Percentiles rank a stretch among this genome's conserved stretches.
Conservation (phyloP, 2,329 filamentous ascomycete species). For the Aspergillus hortae region DNA sequence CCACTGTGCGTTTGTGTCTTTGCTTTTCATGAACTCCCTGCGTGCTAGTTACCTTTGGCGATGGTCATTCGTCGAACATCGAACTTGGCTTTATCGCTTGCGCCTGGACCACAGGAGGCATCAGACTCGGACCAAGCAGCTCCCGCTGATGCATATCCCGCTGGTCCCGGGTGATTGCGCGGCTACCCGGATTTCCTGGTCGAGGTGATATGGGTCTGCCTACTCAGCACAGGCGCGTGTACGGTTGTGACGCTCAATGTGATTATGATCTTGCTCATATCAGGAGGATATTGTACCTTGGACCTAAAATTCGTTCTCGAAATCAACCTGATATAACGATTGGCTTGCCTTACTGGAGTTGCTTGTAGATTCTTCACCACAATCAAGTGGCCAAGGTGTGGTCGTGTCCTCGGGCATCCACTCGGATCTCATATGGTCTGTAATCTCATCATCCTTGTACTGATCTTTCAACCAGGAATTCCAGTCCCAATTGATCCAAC, state of each 20-base stretch:
- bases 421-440: background rate
- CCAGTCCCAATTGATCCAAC: background rate
- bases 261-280: background rate
- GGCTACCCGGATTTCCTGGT: background rate
- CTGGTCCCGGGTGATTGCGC: background rate
- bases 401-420: too few relatives aligned
- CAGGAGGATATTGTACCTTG: background rate
- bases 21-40: conserved; percentile 6
- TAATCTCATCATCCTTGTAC: background rate
- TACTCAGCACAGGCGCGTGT: background rate
- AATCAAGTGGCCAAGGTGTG: too few relatives aligned
- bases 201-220: background rate
- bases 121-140: background rate
- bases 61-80: background rate
- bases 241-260: background rate
- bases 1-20: conserved; percentile 14
- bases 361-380: too few relatives aligned
- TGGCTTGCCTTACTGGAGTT: too few relatives aligned
- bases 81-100: background rate
- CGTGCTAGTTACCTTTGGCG: background rate
- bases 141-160: background rate
- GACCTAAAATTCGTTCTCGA: background rate
- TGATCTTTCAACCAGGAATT: background rate
- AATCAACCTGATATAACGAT: background rate
- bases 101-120: background rate